Base-by-base conservation (phyloP, 2,329 filamentous ascomycete genomes). In the Colletotrichum aenigma region DNA sequence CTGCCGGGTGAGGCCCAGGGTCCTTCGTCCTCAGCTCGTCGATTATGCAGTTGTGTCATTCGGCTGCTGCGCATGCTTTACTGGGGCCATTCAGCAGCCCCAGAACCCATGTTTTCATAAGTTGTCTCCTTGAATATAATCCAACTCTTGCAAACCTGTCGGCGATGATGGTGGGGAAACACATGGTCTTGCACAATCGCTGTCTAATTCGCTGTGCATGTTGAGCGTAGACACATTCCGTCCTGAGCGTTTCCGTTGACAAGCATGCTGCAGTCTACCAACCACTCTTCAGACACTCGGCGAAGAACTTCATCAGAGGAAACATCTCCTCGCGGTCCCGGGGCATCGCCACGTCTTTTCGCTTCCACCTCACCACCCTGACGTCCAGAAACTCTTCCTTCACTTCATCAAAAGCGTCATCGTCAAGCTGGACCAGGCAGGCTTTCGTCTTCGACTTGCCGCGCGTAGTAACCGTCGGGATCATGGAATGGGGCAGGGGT, bases 301-400 rank as follows among this genome's bases (percentile, higher is more conserved):
- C 93, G 80, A 96, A 90, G 80, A 93, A 98, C 81, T 94, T 91
- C 95, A 98, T 98, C 76, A 98, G 90, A 1, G 96, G 96, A 80
- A 96, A 82, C 90, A 97, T 96, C 88, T 98, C 96, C 13, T 97
- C 95, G 69, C 94, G 89, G 82, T 89, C 93, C 61, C 88, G 87
- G n/a, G 96, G 95, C 96, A 98, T 98, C 2, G 90, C 90, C 83
- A 98, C 95, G 7, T 93, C 94, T 4, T 83, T 84, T 81, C 93
- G 91, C 80, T 89, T 90, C 92, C 94, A 97, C 80, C 91, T 91
- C 71, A 92, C 92, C 77, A 93, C 88, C 82, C 92, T 89, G 26
- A 95, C 92, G 80, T 92, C 88, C 77, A 88, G 86, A 83, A 96
- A 97, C 70, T 91, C 89, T 56, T 87, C 86, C 82, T 92, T 93